Percentiles rank a stretch among this genome's conserved stretches.
These are phyloP conservation scores for Naganishia friedmannii DNA, from an alignment of 768 basidiomycete genomes.

Conservation along the genomic window DNA sequence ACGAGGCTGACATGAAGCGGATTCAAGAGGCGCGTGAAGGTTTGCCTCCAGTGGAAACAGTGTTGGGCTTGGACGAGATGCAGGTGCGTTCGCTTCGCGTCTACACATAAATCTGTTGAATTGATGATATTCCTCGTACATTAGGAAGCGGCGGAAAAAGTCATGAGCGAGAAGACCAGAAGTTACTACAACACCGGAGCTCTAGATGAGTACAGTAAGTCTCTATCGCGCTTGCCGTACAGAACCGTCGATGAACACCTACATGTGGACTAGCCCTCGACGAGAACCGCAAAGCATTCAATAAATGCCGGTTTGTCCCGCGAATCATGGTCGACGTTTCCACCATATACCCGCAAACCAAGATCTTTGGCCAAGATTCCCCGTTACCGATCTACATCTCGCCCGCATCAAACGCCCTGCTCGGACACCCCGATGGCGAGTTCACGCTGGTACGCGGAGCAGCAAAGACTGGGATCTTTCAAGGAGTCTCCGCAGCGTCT, in stretches of 20 bases:
- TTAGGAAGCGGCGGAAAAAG: conserved; percentile 38
- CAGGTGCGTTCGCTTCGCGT: conserved; percentile 37
- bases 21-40: conserved; percentile 36
- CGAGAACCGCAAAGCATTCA: conserved; percentile 39
- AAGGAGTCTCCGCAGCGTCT: conserved; percentile 46
- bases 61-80: conserved; percentile 46
- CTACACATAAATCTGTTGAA: too few relatives aligned
- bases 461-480: conserved; percentile 42
- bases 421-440: conserved; percentile 69
- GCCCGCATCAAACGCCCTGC: conserved; percentile 54
- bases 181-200: conserved; percentile 37
- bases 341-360: conserved; percentile 45
- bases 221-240: neutral
- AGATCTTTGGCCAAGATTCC: conserved; percentile 45
- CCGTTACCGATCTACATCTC: conserved; percentile 54
- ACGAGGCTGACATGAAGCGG: conserved; percentile 38
- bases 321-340: conserved; percentile 50
- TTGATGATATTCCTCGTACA: neutral
- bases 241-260: neutral
- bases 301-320: conserved; percentile 49
- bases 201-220: conserved; percentile 29
- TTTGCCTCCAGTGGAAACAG: conserved; percentile 43
- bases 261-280: conserved; percentile 9
- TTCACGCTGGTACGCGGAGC: conserved; percentile 58
- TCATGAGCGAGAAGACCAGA: conserved; percentile 34